phyloP scores from a whole-genome alignment of 768 basidiomycete species.

The Collybia mongolica region DNA sequence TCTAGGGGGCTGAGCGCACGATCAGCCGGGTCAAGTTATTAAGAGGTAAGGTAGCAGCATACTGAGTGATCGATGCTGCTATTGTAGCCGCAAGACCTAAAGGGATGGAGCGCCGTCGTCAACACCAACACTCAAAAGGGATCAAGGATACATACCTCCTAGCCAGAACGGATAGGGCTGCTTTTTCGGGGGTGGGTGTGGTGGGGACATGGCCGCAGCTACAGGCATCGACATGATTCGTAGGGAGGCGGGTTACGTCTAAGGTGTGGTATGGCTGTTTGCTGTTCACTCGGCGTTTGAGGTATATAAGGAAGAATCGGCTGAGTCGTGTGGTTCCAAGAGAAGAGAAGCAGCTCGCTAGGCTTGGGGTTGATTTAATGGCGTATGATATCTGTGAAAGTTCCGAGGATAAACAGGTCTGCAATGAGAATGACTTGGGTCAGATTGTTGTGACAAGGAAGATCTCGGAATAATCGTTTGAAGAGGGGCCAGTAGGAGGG shows the following conservation, averaged over 20 bases:
- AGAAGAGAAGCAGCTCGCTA: neutral
- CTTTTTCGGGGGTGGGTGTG: conserved; percentile 39
- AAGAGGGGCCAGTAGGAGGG: neutral
- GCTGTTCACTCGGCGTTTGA: neutral
- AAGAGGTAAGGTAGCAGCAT: conserved; percentile 27
- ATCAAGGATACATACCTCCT: conserved; percentile 49
- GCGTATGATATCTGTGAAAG: neutral
- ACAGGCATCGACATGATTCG: conserved; percentile 13
- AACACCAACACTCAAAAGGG: neutral
- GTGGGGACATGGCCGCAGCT: conserved; percentile 3
- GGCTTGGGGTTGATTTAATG: neutral
- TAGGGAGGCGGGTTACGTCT: neutral
- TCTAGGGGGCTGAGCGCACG: conserved; percentile 61
- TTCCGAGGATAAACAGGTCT: neutral
- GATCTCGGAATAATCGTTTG: neutral
- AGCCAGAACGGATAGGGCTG: conserved; percentile 86
- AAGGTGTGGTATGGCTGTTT: too few relatives aligned
- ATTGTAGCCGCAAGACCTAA: conserved; percentile 81
- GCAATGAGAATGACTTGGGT: neutral
- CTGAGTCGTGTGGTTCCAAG: neutral
- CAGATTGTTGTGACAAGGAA: neutral
- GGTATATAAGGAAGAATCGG: neutral
- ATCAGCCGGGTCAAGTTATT: neutral
- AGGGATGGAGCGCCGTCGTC: neutral
- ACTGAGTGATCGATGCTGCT: conserved; percentile 88